Evolutionary conservation across 2,329 filamentous ascomycete genomes (phyloP).

Genomic region (Botryotinia narcissicola): DNA sequence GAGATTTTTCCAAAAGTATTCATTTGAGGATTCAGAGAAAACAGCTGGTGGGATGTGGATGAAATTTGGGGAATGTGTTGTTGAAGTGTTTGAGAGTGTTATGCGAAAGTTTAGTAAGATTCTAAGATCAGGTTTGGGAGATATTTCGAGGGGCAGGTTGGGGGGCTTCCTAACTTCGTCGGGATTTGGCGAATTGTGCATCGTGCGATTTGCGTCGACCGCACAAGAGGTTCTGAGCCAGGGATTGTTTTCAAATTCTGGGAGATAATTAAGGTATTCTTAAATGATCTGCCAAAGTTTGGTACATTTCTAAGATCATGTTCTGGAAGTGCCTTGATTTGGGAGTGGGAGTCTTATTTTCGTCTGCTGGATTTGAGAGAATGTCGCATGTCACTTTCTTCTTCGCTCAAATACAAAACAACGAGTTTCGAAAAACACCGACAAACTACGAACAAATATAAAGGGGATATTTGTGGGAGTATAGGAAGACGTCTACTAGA

Average conservation of each 20-base stretch:
- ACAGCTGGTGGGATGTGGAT: no score
- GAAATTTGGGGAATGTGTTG: rapidly evolving
- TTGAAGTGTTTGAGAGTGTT: rapidly evolving
- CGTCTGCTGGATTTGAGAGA: neutral
- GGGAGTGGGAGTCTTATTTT: neutral
- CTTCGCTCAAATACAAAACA: neutral
- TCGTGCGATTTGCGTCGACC: neutral
- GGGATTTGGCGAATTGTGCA: conserved; percentile 5
- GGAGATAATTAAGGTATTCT: rapidly evolving
- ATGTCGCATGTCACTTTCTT: neutral
- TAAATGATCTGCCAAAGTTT: neutral
- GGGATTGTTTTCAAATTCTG: neutral
- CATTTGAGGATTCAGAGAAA: neutral
- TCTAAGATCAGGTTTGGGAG: conserved; percentile 4
- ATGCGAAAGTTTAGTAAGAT: neutral
- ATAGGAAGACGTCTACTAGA: neutral
- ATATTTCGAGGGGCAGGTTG: neutral
- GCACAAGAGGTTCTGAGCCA: neutral
- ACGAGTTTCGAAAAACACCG: neutral
- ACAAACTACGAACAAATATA: neutral
- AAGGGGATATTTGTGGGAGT: neutral
- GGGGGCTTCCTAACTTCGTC: neutral
- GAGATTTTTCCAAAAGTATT: neutral
- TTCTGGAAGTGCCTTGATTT: neutral
- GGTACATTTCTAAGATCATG: neutral